Conservation (phyloP, 352 stramenopile genomes). For the Peronosclerospora sorghi region DNA sequence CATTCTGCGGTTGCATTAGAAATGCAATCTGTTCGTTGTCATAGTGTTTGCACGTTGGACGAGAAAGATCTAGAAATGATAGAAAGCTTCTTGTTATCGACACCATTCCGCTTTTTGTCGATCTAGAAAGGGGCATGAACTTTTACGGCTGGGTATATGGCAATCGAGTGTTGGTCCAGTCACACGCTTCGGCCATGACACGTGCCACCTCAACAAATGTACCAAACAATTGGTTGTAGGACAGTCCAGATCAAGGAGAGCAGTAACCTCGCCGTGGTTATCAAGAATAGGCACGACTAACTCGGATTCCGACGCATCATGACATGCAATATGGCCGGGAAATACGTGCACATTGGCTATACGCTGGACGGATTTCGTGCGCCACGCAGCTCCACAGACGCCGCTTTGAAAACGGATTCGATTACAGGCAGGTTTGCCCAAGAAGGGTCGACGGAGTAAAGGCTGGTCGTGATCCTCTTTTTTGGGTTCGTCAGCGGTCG, state of each 20-base stretch:
- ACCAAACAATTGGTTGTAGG: conserved; percentile 55
- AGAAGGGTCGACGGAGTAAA: conserved; percentile 66
- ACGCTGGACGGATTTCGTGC: conserved; percentile 57
- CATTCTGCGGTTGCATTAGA: too few species aligned
- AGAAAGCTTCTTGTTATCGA: too few species aligned
- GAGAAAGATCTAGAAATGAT: too few species aligned
- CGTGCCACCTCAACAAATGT: conserved; percentile 45
- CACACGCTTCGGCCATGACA: conserved; percentile 41
- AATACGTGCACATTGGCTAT: conserved; percentile 68
- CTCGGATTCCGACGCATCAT: conserved; percentile 70
- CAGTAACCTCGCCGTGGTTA: conserved; percentile 46
- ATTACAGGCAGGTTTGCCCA: conserved; percentile 73
- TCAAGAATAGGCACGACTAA: conserved; percentile 68
- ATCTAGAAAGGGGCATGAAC: too few species aligned
- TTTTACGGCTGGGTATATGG: conserved; percentile 33
- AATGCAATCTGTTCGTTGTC: too few species aligned
- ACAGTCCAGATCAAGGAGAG: conserved; percentile 74
- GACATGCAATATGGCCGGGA: conserved; percentile 73
- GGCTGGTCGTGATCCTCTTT: conserved; percentile 43
- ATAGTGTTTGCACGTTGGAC: too few species aligned
- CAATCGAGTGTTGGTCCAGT: conserved; percentile 56
- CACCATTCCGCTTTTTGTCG: too few species aligned
- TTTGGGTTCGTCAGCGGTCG: conserved; percentile 49
- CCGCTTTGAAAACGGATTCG: conserved; percentile 68
- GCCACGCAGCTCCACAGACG: conserved; percentile 56